Conservation (phyloP, 441 rosid species). For the Heliophila coronopifolia region DNA sequence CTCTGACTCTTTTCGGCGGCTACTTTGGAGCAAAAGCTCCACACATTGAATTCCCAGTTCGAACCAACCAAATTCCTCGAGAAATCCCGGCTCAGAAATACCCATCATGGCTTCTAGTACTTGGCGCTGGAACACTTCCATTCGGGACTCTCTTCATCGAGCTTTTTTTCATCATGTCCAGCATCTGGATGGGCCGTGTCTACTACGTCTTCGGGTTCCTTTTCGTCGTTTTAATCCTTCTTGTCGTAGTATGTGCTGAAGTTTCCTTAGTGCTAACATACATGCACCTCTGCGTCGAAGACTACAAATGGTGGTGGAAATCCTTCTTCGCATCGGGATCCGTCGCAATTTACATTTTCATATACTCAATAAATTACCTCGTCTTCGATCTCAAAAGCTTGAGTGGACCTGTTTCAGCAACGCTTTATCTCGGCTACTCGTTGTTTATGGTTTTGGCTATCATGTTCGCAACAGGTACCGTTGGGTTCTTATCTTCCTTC, state of each 20-base stretch:
- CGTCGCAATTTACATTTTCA: slow-evolving; percentile 75
- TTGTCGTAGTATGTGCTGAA: slow-evolving; percentile 83
- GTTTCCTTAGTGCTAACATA: slow-evolving; percentile 90
- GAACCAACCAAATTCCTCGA: slow-evolving; percentile 97
- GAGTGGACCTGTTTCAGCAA: slow-evolving; percentile 87
- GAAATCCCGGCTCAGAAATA: slow-evolving; percentile 91
- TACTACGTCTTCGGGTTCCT: slow-evolving; percentile 92
- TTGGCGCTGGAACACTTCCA: slow-evolving; percentile 96
- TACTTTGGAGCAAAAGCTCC: slow-evolving; percentile 73
- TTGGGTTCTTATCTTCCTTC: slow-evolving; percentile 78
- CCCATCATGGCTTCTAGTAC: slow-evolving; percentile 96
- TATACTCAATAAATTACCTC: slow-evolving; percentile 85
- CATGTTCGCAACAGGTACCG: slow-evolving; percentile 86
- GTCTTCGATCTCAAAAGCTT: slow-evolving; percentile 83
- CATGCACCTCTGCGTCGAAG: slow-evolving; percentile 97
- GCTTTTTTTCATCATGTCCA: slow-evolving; percentile 85
- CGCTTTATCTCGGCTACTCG: slow-evolving; percentile 85
- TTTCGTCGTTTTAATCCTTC: slow-evolving; percentile 60
- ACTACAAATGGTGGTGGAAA: slow-evolving; percentile 99
- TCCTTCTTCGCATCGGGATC: slow-evolving; percentile 94
- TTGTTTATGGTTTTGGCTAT: slow-evolving; percentile 85
- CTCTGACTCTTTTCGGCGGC: slow-evolving; percentile 86
- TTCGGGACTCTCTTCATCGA: slow-evolving; percentile 94
- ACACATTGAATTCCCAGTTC: slow-evolving; percentile 69
- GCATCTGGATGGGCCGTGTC: slow-evolving; percentile 94